Conservation (phyloP, 2,329 filamentous ascomycete species). For the Leptoxyphium fumago region DNA sequence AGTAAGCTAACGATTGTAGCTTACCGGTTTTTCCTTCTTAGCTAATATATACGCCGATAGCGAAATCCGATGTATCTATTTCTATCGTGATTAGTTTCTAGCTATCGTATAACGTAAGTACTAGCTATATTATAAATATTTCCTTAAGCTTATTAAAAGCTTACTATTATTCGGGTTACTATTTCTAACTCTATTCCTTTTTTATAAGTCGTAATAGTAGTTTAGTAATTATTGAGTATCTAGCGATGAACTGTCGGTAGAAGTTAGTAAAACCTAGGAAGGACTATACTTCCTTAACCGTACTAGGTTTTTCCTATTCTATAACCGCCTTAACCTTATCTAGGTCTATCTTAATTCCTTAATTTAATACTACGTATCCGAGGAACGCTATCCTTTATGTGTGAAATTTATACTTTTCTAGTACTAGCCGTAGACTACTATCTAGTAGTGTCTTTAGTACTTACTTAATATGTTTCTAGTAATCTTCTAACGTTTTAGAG, state of each 20-base stretch:
- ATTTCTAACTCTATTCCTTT: background rate
- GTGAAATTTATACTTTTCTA: conserved; percentile 20
- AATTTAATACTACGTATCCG: conserved; percentile 14
- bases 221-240: conserved; percentile 1
- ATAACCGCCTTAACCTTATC: conserved; percentile 13
- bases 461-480: background rate
- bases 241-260: conserved; percentile 1
- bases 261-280: conserved; percentile 6
- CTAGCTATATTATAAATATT: background rate
- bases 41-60: conserved; percentile 2
- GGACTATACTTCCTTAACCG: conserved; percentile 9
- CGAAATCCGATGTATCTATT: background rate
- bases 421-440: conserved; percentile 2
- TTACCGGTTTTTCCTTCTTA: conserved; percentile 1
- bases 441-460: background rate
- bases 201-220: background rate
- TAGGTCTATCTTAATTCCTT: conserved; percentile 14
- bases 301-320: conserved; percentile 11
- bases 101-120: background rate
- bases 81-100: background rate
- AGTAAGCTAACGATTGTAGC: conserved; percentile 6
- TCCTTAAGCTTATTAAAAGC: conserved; percentile 1
- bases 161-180: background rate
- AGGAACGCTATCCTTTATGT: conserved; percentile 17
- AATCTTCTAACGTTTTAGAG: background rate